These are phyloP conservation scores for Amylocystis lapponica DNA, from an alignment of 768 basidiomycete species.

Conservation along the genomic window DNA sequence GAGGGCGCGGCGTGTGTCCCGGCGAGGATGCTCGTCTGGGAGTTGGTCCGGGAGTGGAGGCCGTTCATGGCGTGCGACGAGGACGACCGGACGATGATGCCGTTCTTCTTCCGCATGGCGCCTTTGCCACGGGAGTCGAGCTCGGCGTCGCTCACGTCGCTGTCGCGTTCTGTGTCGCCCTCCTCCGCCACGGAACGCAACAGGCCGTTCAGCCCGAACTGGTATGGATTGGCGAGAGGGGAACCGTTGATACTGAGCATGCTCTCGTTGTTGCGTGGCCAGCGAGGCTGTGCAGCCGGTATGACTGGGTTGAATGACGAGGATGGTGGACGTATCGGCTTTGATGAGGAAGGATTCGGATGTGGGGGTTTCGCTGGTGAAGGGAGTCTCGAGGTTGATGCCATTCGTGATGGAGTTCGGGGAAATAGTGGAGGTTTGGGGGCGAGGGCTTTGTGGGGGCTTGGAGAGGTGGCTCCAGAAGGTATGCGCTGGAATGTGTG, in stretches of 20 bases:
- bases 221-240: constrained; percentile 73
- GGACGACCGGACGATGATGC: constrained; percentile 32
- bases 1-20: constrained; percentile 26
- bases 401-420: constrained; percentile 31
- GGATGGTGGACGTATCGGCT: constrained; percentile 40
- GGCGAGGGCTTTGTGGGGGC: constrained; percentile 28
- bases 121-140: constrained; percentile 16
- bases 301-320: constrained; percentile 71
- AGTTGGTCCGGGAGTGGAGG: constrained; percentile 42
- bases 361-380: constrained; percentile 17
- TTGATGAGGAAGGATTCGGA: constrained; percentile 27
- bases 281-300: constrained; percentile 43
- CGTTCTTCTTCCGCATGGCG: constrained; percentile 31
- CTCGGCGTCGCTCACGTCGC: constrained; percentile 21
- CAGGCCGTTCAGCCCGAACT: constrained; percentile 61
- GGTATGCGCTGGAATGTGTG: constrained; percentile 24
- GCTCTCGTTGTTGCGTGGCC: constrained; percentile 69
- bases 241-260: constrained; percentile 82
- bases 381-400: constrained; percentile 40
- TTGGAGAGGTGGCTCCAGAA: constrained; percentile 25
- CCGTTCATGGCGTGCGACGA: constrained; percentile 24
- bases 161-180: constrained; percentile 16
- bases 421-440: constrained; percentile 22
- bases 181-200: constrained; percentile 32
- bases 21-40: constrained; percentile 43